Conservation (phyloP, 805 yeast species). For the Huiozyma naganishii region DNA sequence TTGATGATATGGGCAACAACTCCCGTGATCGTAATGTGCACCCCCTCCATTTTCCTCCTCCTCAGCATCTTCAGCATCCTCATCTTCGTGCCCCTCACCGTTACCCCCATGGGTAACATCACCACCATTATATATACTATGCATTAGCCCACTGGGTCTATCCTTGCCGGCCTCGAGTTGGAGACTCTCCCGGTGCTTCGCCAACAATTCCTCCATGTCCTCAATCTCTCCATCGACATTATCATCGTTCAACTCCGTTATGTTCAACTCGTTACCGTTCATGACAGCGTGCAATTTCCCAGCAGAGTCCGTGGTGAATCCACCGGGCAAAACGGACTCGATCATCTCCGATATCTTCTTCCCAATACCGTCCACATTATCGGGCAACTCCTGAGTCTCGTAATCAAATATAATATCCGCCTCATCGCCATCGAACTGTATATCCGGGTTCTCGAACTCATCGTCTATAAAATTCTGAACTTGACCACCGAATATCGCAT, state of each 20-base stretch:
- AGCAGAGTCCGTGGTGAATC: constrained; percentile 17
- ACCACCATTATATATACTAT: too few relatives aligned
- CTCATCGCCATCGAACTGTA: constrained; percentile 19
- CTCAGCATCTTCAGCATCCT: background rate
- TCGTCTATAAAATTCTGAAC: constrained; percentile 8
- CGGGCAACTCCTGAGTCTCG: constrained; percentile 18
- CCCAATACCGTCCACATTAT: constrained; percentile 19
- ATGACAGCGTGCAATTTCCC: constrained; percentile 20
- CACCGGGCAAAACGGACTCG: constrained; percentile 22
- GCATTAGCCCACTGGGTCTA: too few relatives aligned
- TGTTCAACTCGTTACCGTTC: constrained; percentile 17
- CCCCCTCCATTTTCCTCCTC: constrained; percentile 1
- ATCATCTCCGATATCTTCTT: constrained; percentile 22
- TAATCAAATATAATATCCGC: constrained; percentile 25
- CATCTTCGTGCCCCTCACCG: background rate
- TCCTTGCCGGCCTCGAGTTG: too few relatives aligned
- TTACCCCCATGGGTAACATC: too few relatives aligned
- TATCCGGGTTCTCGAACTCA: constrained; percentile 16
- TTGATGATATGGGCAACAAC: constrained; percentile 8
- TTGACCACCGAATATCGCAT: background rate
- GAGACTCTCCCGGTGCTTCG: too few relatives aligned
- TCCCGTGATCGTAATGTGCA: constrained; percentile 4
- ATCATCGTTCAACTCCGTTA: constrained; percentile 11
- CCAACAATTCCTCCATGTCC: background rate
- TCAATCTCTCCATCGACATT: background rate